phyloP scores from a whole-genome alignment of 257 asterid species.

The Capsicum chinense region DNA sequence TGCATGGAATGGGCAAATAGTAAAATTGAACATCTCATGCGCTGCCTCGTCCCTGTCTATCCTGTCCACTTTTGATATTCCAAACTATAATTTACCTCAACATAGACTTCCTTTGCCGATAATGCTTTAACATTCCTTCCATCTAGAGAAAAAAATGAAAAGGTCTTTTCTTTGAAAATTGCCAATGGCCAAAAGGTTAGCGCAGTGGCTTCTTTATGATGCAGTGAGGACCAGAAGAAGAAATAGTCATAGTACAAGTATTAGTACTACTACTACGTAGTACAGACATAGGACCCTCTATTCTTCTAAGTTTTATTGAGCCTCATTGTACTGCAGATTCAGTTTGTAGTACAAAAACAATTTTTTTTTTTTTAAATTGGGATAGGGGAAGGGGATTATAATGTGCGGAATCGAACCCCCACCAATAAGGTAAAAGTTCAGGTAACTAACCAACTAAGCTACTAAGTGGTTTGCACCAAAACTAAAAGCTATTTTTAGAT shows the following conservation, averaged over 20 bases:
- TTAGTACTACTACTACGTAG: slow-evolving; percentile 23
- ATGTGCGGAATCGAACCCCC: too few relatives aligned
- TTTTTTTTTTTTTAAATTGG: too few relatives aligned
- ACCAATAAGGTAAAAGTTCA: too few relatives aligned
- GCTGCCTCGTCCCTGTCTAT: slow-evolving; percentile 78
- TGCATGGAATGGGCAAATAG: slow-evolving; percentile 64
- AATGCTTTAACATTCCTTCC: background rate
- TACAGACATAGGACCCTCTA: background rate
- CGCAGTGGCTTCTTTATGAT: background rate
- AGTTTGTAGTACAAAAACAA: slow-evolving; percentile 5
- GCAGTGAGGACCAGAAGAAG: background rate
- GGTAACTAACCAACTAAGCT: too few relatives aligned
- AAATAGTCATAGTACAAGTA: slow-evolving; percentile 26
- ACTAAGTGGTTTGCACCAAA: background rate
- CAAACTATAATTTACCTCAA: background rate
- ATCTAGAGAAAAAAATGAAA: background rate
- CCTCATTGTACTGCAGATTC: slow-evolving; percentile 19
- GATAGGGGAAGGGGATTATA: too few relatives aligned
- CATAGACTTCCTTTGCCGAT: background rate
- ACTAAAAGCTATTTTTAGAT: background rate
- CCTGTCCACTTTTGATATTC: background rate
- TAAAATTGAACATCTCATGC: slow-evolving; percentile 56
- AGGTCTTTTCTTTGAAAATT: background rate
- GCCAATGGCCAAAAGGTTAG: background rate
- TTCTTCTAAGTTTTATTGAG: background rate